Evolutionary conservation across 192 early-diverging fungal species (phyloP).

Genomic region (Backusella mclennaniae): DNA sequence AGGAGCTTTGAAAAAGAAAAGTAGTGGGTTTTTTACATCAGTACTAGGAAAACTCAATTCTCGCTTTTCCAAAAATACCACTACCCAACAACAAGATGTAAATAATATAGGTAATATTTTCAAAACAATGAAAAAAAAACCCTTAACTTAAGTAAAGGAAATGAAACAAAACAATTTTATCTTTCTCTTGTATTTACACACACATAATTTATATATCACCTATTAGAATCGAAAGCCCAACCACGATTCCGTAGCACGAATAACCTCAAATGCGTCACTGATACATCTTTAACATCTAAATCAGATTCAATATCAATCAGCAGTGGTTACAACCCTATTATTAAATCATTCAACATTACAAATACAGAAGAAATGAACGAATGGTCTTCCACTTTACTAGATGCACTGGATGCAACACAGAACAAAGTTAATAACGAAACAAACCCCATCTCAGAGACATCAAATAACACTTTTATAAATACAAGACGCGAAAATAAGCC

Average conservation of each 20-base stretch:
- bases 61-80: not conserved
- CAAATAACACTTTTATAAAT: not conserved
- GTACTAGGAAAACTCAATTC: not conserved
- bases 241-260: not conserved
- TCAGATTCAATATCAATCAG: not conserved
- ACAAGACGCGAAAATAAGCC: not conserved
- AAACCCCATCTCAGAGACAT: not conserved
- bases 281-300: not conserved
- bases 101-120: not conserved
- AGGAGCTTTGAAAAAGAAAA: not conserved
- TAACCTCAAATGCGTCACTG: not conserved
- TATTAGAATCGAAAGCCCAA: not conserved
- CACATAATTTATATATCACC: not conserved
- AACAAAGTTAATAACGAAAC: not conserved
- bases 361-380: not conserved
- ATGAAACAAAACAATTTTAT: not conserved
- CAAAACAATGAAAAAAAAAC: not conserved
- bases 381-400: not conserved
- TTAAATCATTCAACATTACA: not conserved
- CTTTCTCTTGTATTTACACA: not conserved
- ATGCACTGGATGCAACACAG: conserved; percentile 12
- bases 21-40: not conserved
- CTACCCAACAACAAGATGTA: not conserved
- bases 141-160: not conserved
- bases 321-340: not conserved